Evolutionary conservation across 306 rosid genomes (phyloP), one percentile per base, ranked within the genome.

Genomic region (Sicyos baderoa): DNA sequence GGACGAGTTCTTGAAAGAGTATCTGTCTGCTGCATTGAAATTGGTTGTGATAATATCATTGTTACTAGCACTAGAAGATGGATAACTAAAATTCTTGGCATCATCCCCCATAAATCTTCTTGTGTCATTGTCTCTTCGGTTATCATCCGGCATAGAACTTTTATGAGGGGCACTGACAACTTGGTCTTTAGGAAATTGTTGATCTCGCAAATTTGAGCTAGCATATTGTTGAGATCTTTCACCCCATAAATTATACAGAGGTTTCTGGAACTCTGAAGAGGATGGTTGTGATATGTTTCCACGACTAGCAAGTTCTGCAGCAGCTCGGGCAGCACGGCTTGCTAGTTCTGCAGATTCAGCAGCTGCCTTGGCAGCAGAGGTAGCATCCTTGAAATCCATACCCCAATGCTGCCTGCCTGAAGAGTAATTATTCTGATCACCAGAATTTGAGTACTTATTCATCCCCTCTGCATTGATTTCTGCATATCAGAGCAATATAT

Each of bases 341-440:
- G 99, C 99, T 53, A n/a, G 88, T 73, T 93, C 97, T 4, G 99
- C 99, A 71, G 99, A 88, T 81, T 89, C 97, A 64, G 99, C 97
- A 68, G 99, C 99, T 60, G 94, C 97, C 87, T 82, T 89, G 0
- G 99, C 99, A 51, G 99, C 99, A 74, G 97, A 85, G 72, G 94
- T 83, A 70, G 96, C 99, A 82, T 93, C 99, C 82, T 84, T 88
- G 66, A 93, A 93, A 70, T 85, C 84, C 94, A 88, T 81, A 78
- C 75, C 84, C 89, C 90, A 82, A 50, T 80, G 79, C 71, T 77
- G 84, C 78, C 78, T 75, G 52, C 77, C 80, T 3, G 10, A 16
- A 74, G 90, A 72, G 79, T 29, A 68, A 54, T 77, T 16, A 72
- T 75, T 79, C 54, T 75, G 79, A 59, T 81, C 80, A 75, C 75